Conservation (phyloP, 2,329 filamentous ascomycete species). For the Sporothrix luriei region DNA sequence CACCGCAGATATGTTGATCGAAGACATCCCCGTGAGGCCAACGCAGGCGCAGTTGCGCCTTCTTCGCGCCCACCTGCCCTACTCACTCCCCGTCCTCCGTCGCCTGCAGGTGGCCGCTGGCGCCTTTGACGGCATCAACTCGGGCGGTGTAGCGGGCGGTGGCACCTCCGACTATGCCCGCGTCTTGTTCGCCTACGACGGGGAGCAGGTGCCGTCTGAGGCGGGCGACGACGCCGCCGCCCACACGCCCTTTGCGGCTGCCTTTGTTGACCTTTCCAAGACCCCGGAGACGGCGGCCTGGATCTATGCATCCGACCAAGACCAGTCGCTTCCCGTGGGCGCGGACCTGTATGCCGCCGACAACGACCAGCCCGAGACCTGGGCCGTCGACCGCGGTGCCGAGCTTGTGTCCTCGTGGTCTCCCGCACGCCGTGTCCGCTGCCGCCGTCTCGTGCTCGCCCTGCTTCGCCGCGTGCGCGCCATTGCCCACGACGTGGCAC, state of each 20-base stretch:
- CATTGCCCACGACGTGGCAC: constrained; percentile 37
- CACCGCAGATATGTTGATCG: constrained; percentile 29
- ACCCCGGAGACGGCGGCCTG: constrained; percentile 67
- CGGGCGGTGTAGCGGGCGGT: constrained; percentile 45
- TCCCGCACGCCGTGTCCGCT: constrained; percentile 27
- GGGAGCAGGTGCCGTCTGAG: neutral
- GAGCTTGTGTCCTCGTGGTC: constrained; percentile 31
- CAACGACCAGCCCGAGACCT: neutral
- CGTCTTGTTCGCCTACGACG: constrained; percentile 46
- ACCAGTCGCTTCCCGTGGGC: constrained; percentile 31
- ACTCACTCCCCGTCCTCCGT: constrained; percentile 63
- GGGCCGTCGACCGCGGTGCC: constrained; percentile 37
- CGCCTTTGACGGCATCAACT: constrained; percentile 30
- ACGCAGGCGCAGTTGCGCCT: constrained; percentile 48
- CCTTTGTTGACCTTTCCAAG: constrained; percentile 63
- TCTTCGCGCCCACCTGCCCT: constrained; percentile 56
- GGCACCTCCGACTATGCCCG: constrained; percentile 50
- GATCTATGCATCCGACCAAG: constrained; percentile 60
- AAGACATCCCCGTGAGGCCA: constrained; percentile 36
- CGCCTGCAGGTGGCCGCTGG: constrained; percentile 57
- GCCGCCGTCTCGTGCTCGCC: constrained; percentile 42
- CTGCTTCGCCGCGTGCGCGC: constrained; percentile 39
- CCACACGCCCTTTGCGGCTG: constrained; percentile 52
- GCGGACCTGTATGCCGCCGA: constrained; percentile 34
- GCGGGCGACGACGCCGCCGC: neutral